phyloP scores from a whole-genome alignment of 1,284 basidiomycete genomes.

The Cryptococcus sp. region DNA sequence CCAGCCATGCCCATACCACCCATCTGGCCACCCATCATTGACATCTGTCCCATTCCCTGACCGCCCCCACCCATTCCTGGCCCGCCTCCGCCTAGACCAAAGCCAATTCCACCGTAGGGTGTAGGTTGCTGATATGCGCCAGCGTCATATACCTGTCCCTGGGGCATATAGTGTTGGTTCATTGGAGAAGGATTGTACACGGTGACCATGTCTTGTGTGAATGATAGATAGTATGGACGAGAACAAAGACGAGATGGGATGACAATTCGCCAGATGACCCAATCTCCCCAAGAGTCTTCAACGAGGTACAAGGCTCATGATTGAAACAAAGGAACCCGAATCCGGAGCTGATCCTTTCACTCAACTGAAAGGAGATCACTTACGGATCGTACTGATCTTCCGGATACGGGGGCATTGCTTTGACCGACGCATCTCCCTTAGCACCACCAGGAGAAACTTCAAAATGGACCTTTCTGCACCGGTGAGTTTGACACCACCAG shows the following conservation, averaged over 20 bases:
- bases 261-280: no score
- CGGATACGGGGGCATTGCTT: neutral
- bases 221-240: no score
- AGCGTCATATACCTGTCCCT: neutral
- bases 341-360: neutral
- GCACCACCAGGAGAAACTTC: neutral
- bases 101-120: constrained; percentile 31
- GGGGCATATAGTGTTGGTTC: neutral
- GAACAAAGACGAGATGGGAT: no score
- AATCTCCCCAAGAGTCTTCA: no score
- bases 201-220: neutral
- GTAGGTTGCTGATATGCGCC: constrained; percentile 8
- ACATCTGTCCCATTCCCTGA: neutral
- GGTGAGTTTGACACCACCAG: neutral
- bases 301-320: no score
- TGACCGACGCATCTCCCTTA: neutral
- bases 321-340: neutral
- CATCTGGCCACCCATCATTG: constrained; percentile 6
- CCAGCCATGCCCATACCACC: constrained; percentile 5
- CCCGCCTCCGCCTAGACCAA: constrained; percentile 15
- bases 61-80: constrained; percentile 2
- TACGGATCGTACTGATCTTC: neutral
- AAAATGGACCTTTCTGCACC: neutral
- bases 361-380: neutral
- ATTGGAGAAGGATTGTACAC: neutral